Percentiles rank a stretch among this genome's conserved stretches.
Evolutionary conservation across 2,329 filamentous ascomycete species (phyloP).

Genomic region (Cercospora sp.): DNA sequence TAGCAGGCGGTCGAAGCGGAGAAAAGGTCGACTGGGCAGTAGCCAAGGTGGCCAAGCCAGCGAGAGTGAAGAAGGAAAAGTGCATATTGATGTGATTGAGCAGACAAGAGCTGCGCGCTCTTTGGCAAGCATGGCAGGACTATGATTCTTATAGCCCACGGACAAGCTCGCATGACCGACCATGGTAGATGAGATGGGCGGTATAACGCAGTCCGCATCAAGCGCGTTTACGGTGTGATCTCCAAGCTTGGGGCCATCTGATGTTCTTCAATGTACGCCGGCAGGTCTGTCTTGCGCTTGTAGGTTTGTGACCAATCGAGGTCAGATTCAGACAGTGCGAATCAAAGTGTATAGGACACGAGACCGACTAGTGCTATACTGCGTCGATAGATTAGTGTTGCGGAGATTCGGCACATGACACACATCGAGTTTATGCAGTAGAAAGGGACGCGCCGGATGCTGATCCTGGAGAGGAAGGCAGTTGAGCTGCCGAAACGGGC

Average conservation of each 20-base stretch:
- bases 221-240: background rate
- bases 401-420: background rate
- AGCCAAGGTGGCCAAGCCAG: slow-evolving; percentile 20
- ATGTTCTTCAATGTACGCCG: background rate
- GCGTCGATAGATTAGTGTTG: background rate
- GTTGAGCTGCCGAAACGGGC: background rate
- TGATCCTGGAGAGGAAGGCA: background rate
- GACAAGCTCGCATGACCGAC: background rate
- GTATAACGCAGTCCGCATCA: background rate
- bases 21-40: slow-evolving; percentile 51
- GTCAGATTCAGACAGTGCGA: background rate
- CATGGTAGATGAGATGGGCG: background rate
- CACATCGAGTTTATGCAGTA: background rate
- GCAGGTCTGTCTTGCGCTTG: background rate
- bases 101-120: background rate
- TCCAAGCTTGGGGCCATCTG: background rate
- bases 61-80: slow-evolving; percentile 19
- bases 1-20: slow-evolving; percentile 64
- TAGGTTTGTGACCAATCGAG: background rate
- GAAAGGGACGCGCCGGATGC: background rate
- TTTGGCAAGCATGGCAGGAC: background rate
- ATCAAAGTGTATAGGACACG: background rate
- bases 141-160: background rate
- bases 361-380: background rate
- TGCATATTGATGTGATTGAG: slow-evolving; percentile 15